A percentile compares a stretch with the other conserved stretches of the same genome.
These are phyloP conservation scores for Xerocomellus amylosporus DNA, from an alignment of 768 basidiomycete genomes.

Conservation along the genomic window DNA sequence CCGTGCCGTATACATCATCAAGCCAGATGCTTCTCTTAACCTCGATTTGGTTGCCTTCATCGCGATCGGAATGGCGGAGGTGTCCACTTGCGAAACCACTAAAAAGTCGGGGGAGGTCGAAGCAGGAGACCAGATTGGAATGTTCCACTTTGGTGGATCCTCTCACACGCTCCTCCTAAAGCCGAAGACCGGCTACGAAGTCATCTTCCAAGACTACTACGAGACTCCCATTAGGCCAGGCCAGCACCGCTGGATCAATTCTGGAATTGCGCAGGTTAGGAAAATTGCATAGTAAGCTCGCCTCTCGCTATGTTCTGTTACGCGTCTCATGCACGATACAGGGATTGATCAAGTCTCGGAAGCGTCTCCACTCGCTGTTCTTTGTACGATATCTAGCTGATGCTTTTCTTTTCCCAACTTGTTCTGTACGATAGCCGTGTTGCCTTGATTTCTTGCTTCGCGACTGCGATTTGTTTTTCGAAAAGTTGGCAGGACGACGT, in stretches of 20 bases:
- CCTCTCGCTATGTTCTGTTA: no score
- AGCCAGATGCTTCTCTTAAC: slow-evolving; percentile 36
- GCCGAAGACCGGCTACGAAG: neutral
- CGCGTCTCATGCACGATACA: no score
- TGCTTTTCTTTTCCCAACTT: no score
- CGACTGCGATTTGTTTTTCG: no score
- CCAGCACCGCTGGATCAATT: slow-evolving; percentile 1
- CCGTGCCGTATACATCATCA: slow-evolving; percentile 53
- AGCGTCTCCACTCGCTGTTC: no score
- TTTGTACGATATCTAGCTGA: no score
- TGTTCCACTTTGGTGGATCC: slow-evolving; percentile 63
- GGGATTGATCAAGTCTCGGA: no score
- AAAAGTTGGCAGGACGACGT: no score
- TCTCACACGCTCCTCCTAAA: slow-evolving; percentile 42
- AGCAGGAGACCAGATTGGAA: slow-evolving; percentile 35
- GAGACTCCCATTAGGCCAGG: neutral
- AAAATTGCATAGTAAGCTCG: no score
- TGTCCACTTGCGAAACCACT: slow-evolving; percentile 32
- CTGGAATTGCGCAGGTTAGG: neutral
- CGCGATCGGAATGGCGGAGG: slow-evolving; percentile 59
- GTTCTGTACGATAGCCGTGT: no score
- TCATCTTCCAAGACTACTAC: slow-evolving; percentile 17
- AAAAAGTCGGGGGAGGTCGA: neutral
- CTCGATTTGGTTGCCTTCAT: slow-evolving; percentile 57
- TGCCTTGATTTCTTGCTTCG: no score